phyloP scores from a whole-genome alignment of 768 basidiomycete genomes.

The Hygrophorus russula region DNA sequence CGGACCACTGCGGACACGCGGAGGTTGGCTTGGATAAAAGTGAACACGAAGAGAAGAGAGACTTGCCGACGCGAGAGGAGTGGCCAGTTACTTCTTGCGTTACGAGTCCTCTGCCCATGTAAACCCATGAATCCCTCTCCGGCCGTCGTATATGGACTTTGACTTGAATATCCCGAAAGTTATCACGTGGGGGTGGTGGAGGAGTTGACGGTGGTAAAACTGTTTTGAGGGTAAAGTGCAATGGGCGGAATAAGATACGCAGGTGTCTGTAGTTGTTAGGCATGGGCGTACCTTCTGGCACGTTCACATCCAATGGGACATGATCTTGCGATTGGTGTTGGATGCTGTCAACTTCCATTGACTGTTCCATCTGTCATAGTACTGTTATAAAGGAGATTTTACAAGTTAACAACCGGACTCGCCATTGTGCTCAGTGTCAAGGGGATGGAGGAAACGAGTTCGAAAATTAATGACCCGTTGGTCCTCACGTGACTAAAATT shows the following conservation, averaged over 20 bases:
- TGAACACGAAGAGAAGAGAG: constrained; percentile 4
- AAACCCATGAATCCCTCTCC: constrained; percentile 72
- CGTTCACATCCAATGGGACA: too few relatives aligned
- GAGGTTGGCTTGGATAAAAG: not conserved
- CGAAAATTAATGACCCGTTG: too few relatives aligned
- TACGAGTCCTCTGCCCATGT: constrained; percentile 68
- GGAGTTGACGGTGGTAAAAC: too few relatives aligned
- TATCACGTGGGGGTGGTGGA: constrained; percentile 32
- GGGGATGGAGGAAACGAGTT: not conserved
- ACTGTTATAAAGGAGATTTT: not conserved
- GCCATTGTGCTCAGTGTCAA: not conserved
- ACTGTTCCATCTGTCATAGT: not conserved
- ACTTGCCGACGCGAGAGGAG: constrained; percentile 71
- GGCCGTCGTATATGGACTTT: constrained; percentile 78
- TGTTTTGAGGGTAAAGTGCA: not conserved
- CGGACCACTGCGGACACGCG: constrained; percentile 40
- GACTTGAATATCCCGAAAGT: constrained; percentile 68
- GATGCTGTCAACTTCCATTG: not conserved
- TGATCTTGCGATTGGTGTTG: not conserved
- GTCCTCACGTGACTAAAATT: too few relatives aligned
- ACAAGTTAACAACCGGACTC: too few relatives aligned
- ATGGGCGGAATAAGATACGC: too few relatives aligned
- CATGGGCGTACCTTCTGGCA: too few relatives aligned
- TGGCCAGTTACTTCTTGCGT: constrained; percentile 68
- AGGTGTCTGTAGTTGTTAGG: too few relatives aligned